Evolutionary conservation across 108 stramenopile genomes (phyloP).

Genomic region (Stephanodiscus triporus): DNA sequence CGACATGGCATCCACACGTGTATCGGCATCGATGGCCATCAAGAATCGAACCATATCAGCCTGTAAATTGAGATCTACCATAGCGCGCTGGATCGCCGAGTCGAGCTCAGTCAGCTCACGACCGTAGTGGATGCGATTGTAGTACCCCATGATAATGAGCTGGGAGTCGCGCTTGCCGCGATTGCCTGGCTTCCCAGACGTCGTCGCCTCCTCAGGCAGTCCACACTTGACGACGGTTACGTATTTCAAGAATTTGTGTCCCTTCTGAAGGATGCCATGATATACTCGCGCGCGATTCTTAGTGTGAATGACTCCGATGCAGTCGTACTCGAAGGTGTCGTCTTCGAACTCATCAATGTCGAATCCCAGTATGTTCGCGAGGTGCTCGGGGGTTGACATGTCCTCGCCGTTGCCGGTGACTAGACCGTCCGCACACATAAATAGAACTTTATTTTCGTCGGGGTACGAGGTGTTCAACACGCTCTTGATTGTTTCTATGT

Average conservation of each 20-base stretch:
- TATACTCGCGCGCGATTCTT: slow-evolving; percentile 58
- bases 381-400: slow-evolving; percentile 47
- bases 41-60: slow-evolving; percentile 49
- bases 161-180: slow-evolving; percentile 67
- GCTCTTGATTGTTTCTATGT: slow-evolving; percentile 61
- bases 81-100: slow-evolving; percentile 36
- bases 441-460: slow-evolving; percentile 59
- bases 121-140: slow-evolving; percentile 56
- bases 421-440: slow-evolving; percentile 59
- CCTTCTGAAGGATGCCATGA: slow-evolving; percentile 56
- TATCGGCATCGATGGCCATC: slow-evolving; percentile 63
- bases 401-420: slow-evolving; percentile 59
- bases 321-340: slow-evolving; percentile 53
- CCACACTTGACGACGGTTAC: slow-evolving; percentile 57
- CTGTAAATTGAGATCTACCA: slow-evolving; percentile 42
- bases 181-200: slow-evolving; percentile 50
- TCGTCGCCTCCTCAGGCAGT: slow-evolving; percentile 28
- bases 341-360: slow-evolving; percentile 57
- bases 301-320: slow-evolving; percentile 44
- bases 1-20: slow-evolving; percentile 42
- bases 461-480: slow-evolving; percentile 59
- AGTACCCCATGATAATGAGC: slow-evolving; percentile 49
- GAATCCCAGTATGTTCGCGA: slow-evolving; percentile 59
- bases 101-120: slow-evolving; percentile 51
- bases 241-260: slow-evolving; percentile 59